phyloP scores from a whole-genome alignment of 441 rosid genomes.

The Sinapis alba region DNA sequence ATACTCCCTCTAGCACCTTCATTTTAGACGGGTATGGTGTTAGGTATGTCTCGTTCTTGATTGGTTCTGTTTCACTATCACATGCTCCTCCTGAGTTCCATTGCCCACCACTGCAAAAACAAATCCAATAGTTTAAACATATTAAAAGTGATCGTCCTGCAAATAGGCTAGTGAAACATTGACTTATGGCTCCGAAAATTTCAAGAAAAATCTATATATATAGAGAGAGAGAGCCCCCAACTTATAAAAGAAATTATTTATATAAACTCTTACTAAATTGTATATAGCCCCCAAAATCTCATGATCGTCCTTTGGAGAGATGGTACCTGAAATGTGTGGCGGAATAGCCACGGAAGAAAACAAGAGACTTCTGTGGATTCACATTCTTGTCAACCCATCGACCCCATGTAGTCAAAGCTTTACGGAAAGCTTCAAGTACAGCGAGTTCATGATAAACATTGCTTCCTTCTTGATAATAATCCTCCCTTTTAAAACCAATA shows the following conservation, averaged over 20 bases:
- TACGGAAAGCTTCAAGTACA: slow-evolving; percentile 62
- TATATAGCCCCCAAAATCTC: no score
- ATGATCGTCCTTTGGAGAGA: no score
- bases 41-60: slow-evolving; percentile 44
- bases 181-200: no score
- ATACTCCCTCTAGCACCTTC: slow-evolving; percentile 57
- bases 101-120: slow-evolving; percentile 52
- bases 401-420: slow-evolving; percentile 75
- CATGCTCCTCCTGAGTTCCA: slow-evolving; percentile 86
- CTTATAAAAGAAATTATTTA: no score
- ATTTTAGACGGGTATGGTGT: slow-evolving; percentile 61
- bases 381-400: slow-evolving; percentile 74
- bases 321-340: slow-evolving; percentile 55
- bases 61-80: slow-evolving; percentile 63
- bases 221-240: no score
- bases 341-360: slow-evolving; percentile 74
- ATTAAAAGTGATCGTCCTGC: no score
- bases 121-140: no score
- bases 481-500: slow-evolving; percentile 43
- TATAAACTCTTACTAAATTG: no score
- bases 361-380: slow-evolving; percentile 54
- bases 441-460: slow-evolving; percentile 54
- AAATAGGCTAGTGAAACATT: no score
- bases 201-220: no score
- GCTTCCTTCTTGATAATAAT: slow-evolving; percentile 75